A percentile compares a stretch with the other conserved stretches of the same genome.
Conservation (phyloP, 345 rosid species). For the Orychophragmus violaceus region DNA sequence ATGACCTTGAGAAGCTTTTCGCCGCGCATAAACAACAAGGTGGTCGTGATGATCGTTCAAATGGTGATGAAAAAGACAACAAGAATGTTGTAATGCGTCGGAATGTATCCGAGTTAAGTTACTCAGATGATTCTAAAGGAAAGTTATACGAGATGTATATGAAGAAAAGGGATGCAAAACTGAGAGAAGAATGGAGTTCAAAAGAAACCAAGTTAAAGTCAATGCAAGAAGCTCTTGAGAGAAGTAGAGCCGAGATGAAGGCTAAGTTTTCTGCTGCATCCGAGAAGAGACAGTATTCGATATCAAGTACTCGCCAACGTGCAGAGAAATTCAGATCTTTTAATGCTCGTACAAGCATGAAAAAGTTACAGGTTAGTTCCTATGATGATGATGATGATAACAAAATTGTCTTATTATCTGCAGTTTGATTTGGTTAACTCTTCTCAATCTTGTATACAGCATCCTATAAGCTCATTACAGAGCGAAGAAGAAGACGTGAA, state of each 20-base stretch:
- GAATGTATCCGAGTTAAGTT: conserved; percentile 45
- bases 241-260: conserved; percentile 68
- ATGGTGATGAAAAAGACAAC: conserved; percentile 33
- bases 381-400: not conserved
- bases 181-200: conserved; percentile 71
- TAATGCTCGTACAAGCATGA: conserved; percentile 40
- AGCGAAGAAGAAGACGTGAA: conserved; percentile 69
- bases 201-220: conserved; percentile 76
- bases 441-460: conserved; percentile 40
- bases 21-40: conserved; percentile 60
- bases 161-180: conserved; percentile 84
- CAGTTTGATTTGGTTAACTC: conserved; percentile 21
- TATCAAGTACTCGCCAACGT: conserved; percentile 35
- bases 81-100: conserved; percentile 40
- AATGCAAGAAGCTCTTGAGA: conserved; percentile 74
- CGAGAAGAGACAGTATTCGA: conserved; percentile 37
- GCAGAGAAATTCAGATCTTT: conserved; percentile 64
- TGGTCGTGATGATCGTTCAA: conserved; percentile 52
- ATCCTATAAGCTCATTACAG: conserved; percentile 53
- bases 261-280: conserved; percentile 48
- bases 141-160: conserved; percentile 61
- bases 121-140: conserved; percentile 76
- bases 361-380: conserved; percentile 58
- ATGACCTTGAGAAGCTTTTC: conserved; percentile 74
- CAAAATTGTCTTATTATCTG: not conserved